Evolutionary conservation across 2,329 filamentous ascomycete genomes (phyloP).

Genomic region (Diaporthe sp.): DNA sequence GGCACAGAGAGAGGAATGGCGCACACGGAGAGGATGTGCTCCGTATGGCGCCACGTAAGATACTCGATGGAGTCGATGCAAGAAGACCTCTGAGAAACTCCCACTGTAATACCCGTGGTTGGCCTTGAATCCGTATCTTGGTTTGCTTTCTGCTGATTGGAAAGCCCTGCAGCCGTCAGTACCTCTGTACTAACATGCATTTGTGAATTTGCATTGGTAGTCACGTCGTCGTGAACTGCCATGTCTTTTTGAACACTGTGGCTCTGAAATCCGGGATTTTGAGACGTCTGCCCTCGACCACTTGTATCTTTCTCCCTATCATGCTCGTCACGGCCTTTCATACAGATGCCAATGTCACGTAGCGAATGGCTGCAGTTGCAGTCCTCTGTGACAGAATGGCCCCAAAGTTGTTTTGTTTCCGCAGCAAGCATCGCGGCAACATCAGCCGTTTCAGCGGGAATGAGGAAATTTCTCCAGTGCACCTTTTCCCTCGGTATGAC

Average conservation of each 20-base stretch:
- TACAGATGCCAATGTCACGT: background rate
- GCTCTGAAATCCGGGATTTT: no score
- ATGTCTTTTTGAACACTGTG: no score
- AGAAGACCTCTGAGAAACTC: background rate
- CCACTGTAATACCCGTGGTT: background rate
- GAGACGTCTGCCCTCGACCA: no score
- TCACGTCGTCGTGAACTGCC: no score
- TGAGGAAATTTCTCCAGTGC: constrained; percentile 16
- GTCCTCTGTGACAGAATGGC: background rate
- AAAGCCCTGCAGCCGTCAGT: no score
- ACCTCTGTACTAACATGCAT: no score
- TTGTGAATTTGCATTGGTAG: no score
- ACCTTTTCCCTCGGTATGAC: background rate
- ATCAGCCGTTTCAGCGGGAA: background rate
- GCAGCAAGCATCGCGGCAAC: background rate
- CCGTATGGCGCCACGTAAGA: constrained; percentile 25
- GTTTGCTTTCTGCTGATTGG: no score
- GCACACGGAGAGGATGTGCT: constrained; percentile 29
- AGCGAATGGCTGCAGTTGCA: background rate
- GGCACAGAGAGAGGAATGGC: background rate
- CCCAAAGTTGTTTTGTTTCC: background rate
- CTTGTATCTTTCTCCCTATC: background rate
- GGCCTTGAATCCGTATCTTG: no score
- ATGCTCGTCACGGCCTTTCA: background rate
- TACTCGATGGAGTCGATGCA: constrained; percentile 5